Evolutionary conservation across 2,329 filamentous ascomycete genomes (phyloP).

Genomic region (Neoascochyta sp.): DNA sequence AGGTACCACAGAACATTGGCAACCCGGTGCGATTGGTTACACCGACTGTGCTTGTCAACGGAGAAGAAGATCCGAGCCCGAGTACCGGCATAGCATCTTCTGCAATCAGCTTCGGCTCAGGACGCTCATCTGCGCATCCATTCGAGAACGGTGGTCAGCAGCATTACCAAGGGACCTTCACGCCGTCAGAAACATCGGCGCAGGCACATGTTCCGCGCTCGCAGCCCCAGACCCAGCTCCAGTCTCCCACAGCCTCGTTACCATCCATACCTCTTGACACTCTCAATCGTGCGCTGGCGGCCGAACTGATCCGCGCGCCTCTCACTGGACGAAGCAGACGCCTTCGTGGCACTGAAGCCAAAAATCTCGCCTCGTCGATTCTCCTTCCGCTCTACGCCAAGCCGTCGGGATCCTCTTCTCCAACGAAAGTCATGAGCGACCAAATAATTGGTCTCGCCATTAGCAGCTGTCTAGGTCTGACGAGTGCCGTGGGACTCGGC

Average conservation of each 20-base stretch:
- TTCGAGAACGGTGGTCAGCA: conserved; percentile 19
- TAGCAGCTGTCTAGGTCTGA: conserved; percentile 42
- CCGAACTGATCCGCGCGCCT: conserved; percentile 47
- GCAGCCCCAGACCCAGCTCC: conserved; percentile 1
- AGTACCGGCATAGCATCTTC: conserved; percentile 23
- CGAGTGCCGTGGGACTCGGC: conserved; percentile 37
- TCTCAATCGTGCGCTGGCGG: conserved; percentile 45
- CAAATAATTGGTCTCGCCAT: conserved; percentile 40
- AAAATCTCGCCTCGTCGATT: conserved; percentile 45
- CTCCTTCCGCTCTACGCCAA: conserved; percentile 38
- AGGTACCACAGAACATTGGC: conserved; percentile 60
- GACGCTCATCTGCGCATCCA: conserved; percentile 14
- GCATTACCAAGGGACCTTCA: conserved; percentile 19
- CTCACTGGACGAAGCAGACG: conserved; percentile 42
- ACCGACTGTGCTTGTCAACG: conserved; percentile 54
- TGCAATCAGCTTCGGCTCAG: conserved; percentile 17
- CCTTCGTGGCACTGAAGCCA: conserved; percentile 46
- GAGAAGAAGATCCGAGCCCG: conserved; percentile 38
- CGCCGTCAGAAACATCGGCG: conserved; percentile 31
- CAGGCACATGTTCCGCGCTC: conserved; percentile 13
- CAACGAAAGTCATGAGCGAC: conserved; percentile 33
- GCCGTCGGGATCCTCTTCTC: conserved; percentile 11
- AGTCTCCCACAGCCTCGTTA: conserved; percentile 1
- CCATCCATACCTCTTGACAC: conserved; percentile 36
- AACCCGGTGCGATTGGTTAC: conserved; percentile 62